These are phyloP conservation scores for Phytopythium delawarense DNA, from an alignment of 352 stramenopile species.

Conservation along the genomic window DNA sequence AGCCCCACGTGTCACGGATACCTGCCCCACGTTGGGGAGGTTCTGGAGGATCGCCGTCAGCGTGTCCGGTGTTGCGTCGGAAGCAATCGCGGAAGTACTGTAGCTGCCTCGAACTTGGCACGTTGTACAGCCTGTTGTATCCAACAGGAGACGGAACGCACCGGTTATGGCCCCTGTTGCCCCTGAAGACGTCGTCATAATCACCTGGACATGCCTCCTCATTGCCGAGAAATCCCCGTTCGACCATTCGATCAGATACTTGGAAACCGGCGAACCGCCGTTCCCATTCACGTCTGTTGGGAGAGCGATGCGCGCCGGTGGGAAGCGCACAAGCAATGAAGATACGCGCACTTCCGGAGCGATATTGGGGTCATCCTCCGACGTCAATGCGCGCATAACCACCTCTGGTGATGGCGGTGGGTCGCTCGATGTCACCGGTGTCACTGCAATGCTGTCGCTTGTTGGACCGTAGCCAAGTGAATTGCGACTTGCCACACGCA, in stretches of 20 bases:
- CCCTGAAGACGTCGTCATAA: conserved; percentile 46
- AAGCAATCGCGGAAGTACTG: conserved; percentile 68
- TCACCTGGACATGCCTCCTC: conserved; percentile 51
- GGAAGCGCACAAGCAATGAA: conserved; percentile 84
- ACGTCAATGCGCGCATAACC: conserved; percentile 37
- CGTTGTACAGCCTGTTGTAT: conserved; percentile 74
- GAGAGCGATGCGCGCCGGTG: conserved; percentile 42
- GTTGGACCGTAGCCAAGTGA: conserved; percentile 85
- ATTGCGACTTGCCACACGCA: conserved; percentile 91
- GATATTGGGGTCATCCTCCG: conserved; percentile 25
- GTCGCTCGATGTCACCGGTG: conserved; percentile 86
- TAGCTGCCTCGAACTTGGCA: conserved; percentile 71
- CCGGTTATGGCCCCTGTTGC: conserved; percentile 32
- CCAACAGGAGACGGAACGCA: conserved; percentile 78
- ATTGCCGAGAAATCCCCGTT: conserved; percentile 71
- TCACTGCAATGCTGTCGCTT: conserved; percentile 66
- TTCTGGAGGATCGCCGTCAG: conserved; percentile 89
- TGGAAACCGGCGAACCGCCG: conserved; percentile 78
- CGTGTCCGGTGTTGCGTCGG: conserved; percentile 43
- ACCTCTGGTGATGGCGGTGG: conserved; percentile 76
- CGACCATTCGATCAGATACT: conserved; percentile 95
- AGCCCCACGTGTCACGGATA: conserved; percentile 53
- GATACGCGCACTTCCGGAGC: conserved; percentile 54
- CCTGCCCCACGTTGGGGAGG: conserved; percentile 91
- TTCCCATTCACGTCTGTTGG: conserved; percentile 69